Conservation (phyloP, 2,329 filamentous ascomycete genomes). For the Cadophora sp. region DNA sequence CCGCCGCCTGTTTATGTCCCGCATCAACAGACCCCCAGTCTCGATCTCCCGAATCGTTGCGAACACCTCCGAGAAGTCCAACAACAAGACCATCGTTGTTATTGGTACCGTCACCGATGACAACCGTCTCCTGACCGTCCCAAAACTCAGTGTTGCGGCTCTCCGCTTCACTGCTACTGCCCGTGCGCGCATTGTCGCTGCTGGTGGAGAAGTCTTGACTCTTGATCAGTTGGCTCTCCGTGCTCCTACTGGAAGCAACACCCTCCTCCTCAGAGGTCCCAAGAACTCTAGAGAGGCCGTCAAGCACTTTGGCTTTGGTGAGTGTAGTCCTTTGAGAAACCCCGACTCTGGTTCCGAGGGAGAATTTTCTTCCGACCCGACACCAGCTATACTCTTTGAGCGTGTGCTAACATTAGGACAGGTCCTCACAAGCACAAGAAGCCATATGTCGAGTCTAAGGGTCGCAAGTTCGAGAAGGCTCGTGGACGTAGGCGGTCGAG, state of each 20-base stretch:
- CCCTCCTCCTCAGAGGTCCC: slow-evolving; percentile 93
- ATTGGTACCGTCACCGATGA: slow-evolving; percentile 97
- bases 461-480: slow-evolving; percentile 98
- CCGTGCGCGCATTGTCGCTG: slow-evolving; percentile 89
- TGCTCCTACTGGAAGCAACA: slow-evolving; percentile 95
- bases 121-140: slow-evolving; percentile 88
- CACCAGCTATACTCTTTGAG: neutral
- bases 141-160: slow-evolving; percentile 92
- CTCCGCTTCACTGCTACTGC: slow-evolving; percentile 97
- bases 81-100: slow-evolving; percentile 89
- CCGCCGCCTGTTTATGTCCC: slow-evolving; percentile 96
- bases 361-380: too few relatives aligned
- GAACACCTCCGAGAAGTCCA: slow-evolving; percentile 68
- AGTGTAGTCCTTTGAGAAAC: neutral
- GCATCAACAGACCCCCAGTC: slow-evolving; percentile 96
- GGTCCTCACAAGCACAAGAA: slow-evolving; percentile 63
- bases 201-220: slow-evolving; percentile 93
- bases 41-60: slow-evolving; percentile 88
- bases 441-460: slow-evolving; percentile 97
- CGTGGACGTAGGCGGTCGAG: slow-evolving; percentile 98
- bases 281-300: slow-evolving; percentile 98
- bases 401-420: neutral
- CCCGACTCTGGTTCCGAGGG: neutral
- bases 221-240: slow-evolving; percentile 97
- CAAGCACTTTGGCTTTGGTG: slow-evolving; percentile 98